Percentiles rank a stretch among this genome's conserved stretches.
These are phyloP conservation scores for Claviceps maximensis DNA, from an alignment of 2,329 filamentous ascomycete genomes.

Conservation along the genomic window DNA sequence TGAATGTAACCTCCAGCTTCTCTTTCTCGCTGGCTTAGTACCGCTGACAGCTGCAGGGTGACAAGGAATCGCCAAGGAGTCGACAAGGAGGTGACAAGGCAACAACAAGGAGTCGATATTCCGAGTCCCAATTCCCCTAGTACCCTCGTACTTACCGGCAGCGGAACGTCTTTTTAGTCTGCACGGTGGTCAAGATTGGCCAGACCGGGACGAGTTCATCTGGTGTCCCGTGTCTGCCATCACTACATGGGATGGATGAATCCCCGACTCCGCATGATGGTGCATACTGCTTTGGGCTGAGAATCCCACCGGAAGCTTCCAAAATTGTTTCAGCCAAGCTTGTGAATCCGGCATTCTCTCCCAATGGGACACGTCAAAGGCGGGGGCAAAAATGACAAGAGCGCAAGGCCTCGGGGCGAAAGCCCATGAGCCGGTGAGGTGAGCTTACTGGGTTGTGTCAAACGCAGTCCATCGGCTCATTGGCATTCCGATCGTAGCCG, in stretches of 20 bases:
- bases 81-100: neutral
- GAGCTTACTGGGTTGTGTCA: neutral
- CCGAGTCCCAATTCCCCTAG: neutral
- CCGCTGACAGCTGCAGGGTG: neutral
- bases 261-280: neutral
- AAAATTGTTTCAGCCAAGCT: neutral
- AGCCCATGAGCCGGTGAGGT: neutral
- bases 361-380: neutral
- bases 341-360: neutral
- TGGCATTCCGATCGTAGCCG: neutral
- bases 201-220: neutral
- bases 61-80: neutral
- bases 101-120: neutral
- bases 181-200: neutral
- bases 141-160: neutral
- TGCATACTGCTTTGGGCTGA: neutral
- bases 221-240: neutral
- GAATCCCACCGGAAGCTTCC: neutral
- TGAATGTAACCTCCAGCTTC: neutral
- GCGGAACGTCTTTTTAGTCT: neutral
- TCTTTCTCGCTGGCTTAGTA: neutral
- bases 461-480: neutral
- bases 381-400: neutral
- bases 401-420: neutral
- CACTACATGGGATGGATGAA: neutral